Conservation (phyloP, 768 basidiomycete genomes). For the Lactifluus hygrophoroides region DNA sequence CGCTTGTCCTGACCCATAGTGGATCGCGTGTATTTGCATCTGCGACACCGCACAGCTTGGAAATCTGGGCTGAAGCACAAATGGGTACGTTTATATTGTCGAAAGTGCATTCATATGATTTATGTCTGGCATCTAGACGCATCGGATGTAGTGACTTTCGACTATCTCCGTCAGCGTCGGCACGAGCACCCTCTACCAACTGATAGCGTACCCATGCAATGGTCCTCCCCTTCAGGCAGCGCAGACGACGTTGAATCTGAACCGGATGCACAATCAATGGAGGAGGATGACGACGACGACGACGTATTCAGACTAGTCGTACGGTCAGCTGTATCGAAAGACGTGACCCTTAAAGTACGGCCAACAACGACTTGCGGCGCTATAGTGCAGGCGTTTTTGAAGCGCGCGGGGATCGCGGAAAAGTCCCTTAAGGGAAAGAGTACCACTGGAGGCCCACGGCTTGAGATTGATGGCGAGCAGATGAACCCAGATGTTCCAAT, state of each 20-base stretch:
- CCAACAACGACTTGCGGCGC: conserved; percentile 68
- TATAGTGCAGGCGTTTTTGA: conserved; percentile 69
- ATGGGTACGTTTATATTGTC: conserved; percentile 39
- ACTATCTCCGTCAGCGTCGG: conserved; percentile 46
- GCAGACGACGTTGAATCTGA: conserved; percentile 24
- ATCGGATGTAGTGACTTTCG: conserved; percentile 52
- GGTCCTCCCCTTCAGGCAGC: conserved; percentile 17
- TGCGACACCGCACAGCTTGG: conserved; percentile 55
- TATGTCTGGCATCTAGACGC: conserved; percentile 40
- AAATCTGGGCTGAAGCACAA: conserved; percentile 60
- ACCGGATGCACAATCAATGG: conserved; percentile 18
- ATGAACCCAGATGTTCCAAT: conserved; percentile 53
- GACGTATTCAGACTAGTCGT: conserved; percentile 55
- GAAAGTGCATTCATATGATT: not conserved
- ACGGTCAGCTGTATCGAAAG: conserved; percentile 48
- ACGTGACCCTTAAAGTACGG: conserved; percentile 59
- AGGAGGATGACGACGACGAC: conserved; percentile 29
- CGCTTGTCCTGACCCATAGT: conserved; percentile 53
- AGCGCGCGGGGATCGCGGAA: conserved; percentile 51
- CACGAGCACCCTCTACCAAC: conserved; percentile 18
- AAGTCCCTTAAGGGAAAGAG: conserved; percentile 35
- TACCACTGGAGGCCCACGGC: conserved; percentile 34
- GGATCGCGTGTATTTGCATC: conserved; percentile 61
- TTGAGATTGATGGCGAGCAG: conserved; percentile 66
- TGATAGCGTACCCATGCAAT: conserved; percentile 12